phyloP scores from a whole-genome alignment of 208 protist genomes.

The Leishmania tarentolae region DNA sequence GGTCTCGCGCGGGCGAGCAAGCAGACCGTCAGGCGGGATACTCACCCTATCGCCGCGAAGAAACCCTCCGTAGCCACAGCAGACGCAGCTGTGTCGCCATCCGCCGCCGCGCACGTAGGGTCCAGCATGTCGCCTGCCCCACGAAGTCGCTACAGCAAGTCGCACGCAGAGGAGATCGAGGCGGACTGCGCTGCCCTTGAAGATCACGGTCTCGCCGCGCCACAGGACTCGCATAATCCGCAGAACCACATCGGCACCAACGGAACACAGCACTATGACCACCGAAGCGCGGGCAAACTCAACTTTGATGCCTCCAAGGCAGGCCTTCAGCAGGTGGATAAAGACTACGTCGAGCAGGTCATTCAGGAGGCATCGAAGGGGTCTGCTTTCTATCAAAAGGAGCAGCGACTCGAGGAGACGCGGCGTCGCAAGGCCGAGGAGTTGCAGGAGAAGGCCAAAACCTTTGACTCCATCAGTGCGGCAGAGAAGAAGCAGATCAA shows the following conservation, averaged over 20 bases:
- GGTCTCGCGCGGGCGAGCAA: background rate
- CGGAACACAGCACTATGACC: constrained; percentile 17
- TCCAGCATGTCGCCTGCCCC: background rate
- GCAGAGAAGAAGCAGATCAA: constrained; percentile 48
- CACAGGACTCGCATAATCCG: constrained; percentile 2
- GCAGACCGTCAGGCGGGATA: background rate
- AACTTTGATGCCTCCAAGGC: constrained; percentile 82
- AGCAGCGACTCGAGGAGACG: constrained; percentile 64
- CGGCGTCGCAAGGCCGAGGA: constrained; percentile 55
- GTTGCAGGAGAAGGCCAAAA: constrained; percentile 57
- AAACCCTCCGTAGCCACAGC: background rate
- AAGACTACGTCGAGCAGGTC: constrained; percentile 79
- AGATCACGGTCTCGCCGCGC: constrained; percentile 2
- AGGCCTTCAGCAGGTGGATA: constrained; percentile 80
- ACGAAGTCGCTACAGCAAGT: background rate
- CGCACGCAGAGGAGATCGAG: background rate
- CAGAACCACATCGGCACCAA: background rate
- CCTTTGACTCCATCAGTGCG: constrained; percentile 46
- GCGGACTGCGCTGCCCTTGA: constrained; percentile 12
- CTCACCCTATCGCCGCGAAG: background rate
- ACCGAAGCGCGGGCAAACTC: constrained; percentile 51
- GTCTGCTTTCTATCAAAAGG: constrained; percentile 79
- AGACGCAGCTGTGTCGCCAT: background rate
- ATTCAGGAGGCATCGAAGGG: constrained; percentile 80
- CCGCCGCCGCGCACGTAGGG: background rate